Base-by-base conservation (phyloP, 2,329 filamentous ascomycete species). In the Microdochium bolleyi region DNA sequence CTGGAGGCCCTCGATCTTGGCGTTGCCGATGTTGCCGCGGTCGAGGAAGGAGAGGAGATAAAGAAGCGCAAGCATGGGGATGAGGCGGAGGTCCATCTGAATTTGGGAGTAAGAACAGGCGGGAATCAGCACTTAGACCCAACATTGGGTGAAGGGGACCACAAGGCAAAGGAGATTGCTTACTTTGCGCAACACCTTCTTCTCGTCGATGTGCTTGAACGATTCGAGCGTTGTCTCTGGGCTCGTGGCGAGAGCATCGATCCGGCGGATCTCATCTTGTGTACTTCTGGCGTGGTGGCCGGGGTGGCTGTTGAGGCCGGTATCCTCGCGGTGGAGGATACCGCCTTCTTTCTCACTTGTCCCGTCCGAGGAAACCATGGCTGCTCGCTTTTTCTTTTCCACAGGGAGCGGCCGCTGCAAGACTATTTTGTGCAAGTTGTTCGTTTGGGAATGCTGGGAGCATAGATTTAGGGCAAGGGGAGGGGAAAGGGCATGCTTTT, bases 141-240 rank as follows among this genome's bases (percentile, higher is more conserved):
- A n/a, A n/a, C n/a, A n/a, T n/a, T n/a, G n/a, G n/a, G n/a, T n/a
- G n/a, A n/a, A n/a, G n/a, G n/a, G n/a, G n/a, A n/a, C n/a, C n/a
- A n/a, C n/a, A n/a, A n/a, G n/a, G n/a, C n/a, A n/a, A 10, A 5
- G 16, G 8, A 19, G 16, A 3, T 22, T 7, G 41, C 55, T 11
- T 46, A 76, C 74, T 68, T 79, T 85, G 55, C 81, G 71, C 25
- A 86, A 61, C 13, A 87, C 73, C 53, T 71, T 77, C 63, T 79
- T 83, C 63, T 85, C 79, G 51, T 79, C 73, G 19, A 82, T 57
- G 51, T 74, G 70, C 1, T 67, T 67, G 41, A 67, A 67, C 2
- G 63, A 64, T 44, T 62, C 59, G 11, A 58, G 41, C 4, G 59
- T 64, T 2, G 56, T 57, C 25, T 51, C 62, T 1, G 61, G 55